Percentiles rank a stretch among this genome's conserved stretches.
Conservation (phyloP, 1,139 yeast species). For the Hyphopichia pseudoburtonii region DNA sequence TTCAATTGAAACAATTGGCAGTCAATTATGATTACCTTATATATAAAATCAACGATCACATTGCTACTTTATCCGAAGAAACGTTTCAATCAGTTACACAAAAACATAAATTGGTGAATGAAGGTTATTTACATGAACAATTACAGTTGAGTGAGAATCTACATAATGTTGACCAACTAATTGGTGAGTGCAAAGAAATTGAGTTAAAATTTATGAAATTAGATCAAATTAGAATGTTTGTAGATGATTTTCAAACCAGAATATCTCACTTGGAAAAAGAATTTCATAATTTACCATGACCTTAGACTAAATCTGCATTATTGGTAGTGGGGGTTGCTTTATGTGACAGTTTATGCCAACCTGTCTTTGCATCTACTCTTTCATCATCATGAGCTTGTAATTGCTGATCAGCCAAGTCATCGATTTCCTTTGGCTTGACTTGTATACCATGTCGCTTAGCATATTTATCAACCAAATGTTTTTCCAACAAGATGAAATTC, state of each 20-base stretch:
- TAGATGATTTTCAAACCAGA: constrained; percentile 36
- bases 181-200: constrained; percentile 52
- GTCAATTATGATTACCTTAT: constrained; percentile 62
- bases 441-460: constrained; percentile 4
- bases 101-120: constrained; percentile 27
- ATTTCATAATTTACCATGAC: constrained; percentile 18
- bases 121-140: constrained; percentile 38
- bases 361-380: no score
- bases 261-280: constrained; percentile 25
- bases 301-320: no score
- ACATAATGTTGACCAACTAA: constrained; percentile 37
- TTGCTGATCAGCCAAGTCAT: neutral
- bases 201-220: constrained; percentile 66
- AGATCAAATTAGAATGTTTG: constrained; percentile 59
- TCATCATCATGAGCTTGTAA: neutral
- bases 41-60: constrained; percentile 57
- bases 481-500: constrained; percentile 64
- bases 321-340: constrained; percentile 9
- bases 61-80: constrained; percentile 38
- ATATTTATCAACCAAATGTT: constrained; percentile 49
- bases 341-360: neutral
- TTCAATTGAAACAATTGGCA: constrained; percentile 59
- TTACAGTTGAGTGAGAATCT: constrained; percentile 44
- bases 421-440: neutral
- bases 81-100: constrained; percentile 31